Conservation (phyloP, 805 yeast species). For the Schwanniomyces polymorphus region DNA sequence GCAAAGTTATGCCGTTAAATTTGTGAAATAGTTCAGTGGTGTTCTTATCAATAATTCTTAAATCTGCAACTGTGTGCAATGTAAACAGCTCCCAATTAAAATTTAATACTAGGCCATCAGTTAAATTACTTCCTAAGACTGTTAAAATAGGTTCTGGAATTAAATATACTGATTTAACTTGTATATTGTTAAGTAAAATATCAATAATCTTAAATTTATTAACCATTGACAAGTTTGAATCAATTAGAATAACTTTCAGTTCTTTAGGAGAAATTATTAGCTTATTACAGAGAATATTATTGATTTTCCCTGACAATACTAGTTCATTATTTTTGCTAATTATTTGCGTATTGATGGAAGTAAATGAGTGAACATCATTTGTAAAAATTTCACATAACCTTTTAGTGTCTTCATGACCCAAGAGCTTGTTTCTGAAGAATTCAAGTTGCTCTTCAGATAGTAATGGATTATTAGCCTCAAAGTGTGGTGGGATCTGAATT, state of each 20-base stretch:
- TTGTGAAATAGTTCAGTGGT: neutral
- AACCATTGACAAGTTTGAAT: conserved; percentile 11
- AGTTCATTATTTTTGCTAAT: conserved; percentile 3
- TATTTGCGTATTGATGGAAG: neutral
- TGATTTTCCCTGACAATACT: neutral
- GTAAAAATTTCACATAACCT: conserved; percentile 9
- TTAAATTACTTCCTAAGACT: conserved; percentile 18
- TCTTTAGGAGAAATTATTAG: conserved; percentile 15
- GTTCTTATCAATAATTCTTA: conserved; percentile 14
- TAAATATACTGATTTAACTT: conserved; percentile 23
- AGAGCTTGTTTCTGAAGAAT: conserved; percentile 1
- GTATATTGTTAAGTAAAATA: conserved; percentile 19
- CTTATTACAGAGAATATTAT: neutral
- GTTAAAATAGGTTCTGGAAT: conserved; percentile 17
- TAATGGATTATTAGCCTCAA: conserved; percentile 19
- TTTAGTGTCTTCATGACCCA: neutral
- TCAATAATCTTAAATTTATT: conserved; percentile 16
- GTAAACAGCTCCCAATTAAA: conserved; percentile 24
- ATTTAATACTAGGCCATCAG: conserved; percentile 27
- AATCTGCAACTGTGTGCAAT: conserved; percentile 21
- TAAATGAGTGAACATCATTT: conserved; percentile 6
- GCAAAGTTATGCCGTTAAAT: conserved; percentile 16
- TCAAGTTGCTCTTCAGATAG: conserved; percentile 13
- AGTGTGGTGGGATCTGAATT: conserved; percentile 14
- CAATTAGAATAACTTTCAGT: conserved; percentile 22